Conservation (phyloP, 495 filamentous ascomycete species). For the Letharia lupina region DNA sequence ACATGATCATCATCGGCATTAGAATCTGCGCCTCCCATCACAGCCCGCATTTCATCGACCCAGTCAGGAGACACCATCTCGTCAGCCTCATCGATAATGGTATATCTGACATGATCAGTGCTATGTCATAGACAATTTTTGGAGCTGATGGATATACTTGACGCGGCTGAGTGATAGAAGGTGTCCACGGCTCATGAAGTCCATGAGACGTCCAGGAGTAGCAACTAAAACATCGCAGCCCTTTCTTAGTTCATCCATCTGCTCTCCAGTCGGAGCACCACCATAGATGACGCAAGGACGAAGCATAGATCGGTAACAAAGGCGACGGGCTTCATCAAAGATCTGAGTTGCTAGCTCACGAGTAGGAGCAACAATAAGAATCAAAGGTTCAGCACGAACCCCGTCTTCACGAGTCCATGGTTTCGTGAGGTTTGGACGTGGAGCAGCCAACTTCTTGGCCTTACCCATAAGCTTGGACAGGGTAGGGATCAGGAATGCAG, state of each 20-base stretch:
- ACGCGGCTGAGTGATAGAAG: conserved; percentile 67
- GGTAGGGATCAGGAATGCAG: conserved; percentile 82
- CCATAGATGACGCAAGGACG: conserved; percentile 90
- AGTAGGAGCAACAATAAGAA: conserved; percentile 76
- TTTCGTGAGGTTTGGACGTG: conserved; percentile 53
- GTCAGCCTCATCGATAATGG: conserved; percentile 92
- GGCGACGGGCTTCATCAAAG: conserved; percentile 82
- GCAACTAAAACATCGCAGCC: conserved; percentile 88
- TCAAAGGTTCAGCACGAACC: conserved; percentile 71
- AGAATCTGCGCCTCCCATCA: conserved; percentile 63
- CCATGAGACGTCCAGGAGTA: conserved; percentile 75
- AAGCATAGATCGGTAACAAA: conserved; percentile 90
- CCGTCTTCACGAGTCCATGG: conserved; percentile 36
- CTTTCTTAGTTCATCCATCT: conserved; percentile 60
- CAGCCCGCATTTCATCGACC: conserved; percentile 57
- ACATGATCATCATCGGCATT: conserved; percentile 75
- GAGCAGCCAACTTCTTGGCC: conserved; percentile 69
- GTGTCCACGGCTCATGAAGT: conserved; percentile 65
- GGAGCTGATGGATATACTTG: conserved; percentile 40
- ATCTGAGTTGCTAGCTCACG: conserved; percentile 90
- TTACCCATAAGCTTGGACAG: conserved; percentile 91
- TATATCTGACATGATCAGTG: conserved; percentile 42
- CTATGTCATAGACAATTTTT: conserved; percentile 21
- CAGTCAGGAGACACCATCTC: conserved; percentile 76
- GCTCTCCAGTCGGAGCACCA: conserved; percentile 58